Conservation (phyloP, 2,329 filamentous ascomycete species). For the Aspergillus oerlinghausenensis region DNA sequence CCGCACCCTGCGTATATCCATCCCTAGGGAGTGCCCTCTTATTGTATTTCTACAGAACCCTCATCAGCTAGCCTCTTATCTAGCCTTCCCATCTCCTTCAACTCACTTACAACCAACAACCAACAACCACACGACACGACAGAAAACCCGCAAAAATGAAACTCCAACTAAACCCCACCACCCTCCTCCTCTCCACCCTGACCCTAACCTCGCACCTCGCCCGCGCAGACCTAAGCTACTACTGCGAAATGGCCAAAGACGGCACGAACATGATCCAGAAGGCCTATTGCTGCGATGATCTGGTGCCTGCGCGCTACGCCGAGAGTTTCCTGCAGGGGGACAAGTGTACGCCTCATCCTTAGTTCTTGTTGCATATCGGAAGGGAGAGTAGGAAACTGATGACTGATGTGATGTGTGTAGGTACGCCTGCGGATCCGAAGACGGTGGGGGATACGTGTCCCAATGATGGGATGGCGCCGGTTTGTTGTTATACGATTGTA, state of each 20-base stretch:
- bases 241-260: conserved; percentile 24
- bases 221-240: conserved; percentile 8
- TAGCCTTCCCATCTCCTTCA: neutral
- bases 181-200: conserved; percentile 17
- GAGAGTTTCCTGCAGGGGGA: conserved; percentile 17
- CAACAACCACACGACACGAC: neutral
- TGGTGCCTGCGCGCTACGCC: conserved; percentile 15
- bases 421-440: conserved; percentile 15
- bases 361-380: no score
- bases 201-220: neutral
- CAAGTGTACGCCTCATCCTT: conserved; percentile 18
- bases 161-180: conserved; percentile 6
- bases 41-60: neutral
- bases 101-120: neutral
- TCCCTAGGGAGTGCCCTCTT: no score
- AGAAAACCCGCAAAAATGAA: conserved; percentile 12
- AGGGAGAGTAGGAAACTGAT: neutral
- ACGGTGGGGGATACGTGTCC: conserved; percentile 23
- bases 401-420: conserved; percentile 10
- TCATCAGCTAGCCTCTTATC: neutral
- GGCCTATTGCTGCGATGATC: conserved; percentile 27
- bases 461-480: conserved; percentile 11
- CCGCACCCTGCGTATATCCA: no score
- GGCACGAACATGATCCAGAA: conserved; percentile 23
- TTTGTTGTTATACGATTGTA: conserved; percentile 30